Base-by-base conservation (phyloP, 2,329 filamentous ascomycete genomes). In the Botrytis tulipae region DNA sequence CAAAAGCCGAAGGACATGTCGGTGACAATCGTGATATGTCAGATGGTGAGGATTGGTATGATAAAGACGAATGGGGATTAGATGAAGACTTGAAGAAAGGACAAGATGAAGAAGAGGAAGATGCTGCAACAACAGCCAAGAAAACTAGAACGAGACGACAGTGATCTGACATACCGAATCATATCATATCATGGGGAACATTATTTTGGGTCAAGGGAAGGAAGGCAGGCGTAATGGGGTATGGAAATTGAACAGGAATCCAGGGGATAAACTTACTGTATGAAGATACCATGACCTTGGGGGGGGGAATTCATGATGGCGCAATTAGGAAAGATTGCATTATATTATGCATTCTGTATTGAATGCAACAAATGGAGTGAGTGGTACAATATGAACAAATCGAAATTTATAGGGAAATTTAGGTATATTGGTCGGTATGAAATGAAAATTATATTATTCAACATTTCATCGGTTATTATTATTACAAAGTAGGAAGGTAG, bases 11-110 rank as follows among this genome's bases (percentile, higher is more conserved):
- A 83, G 92, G 87, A 35, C 93, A 95, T 79, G 86, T 85, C 70
- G 89, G 90, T 2, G 80, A 84, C 29, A 89, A 90, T 68, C 76
- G 79, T 54, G 92, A 95, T 81, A 90, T 96, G 90, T 94, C 92
- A 69, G 93, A 97, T 80, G 93, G 93, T 18, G 93, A 97, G 84
- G 93, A 97, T 81, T 97, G 93, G 92, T 95, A 94, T 80, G 93
- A 97, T 82, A 89, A 88, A 79, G 91, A 93, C 71, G 92, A 93
- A 83, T 95, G 93, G 92, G 89, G 88, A 0, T 82, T 96, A 67
- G 87, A 89, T 14, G 91, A 92, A 75, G 91, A 93, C 77, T 83
- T 95, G 12, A 91, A 93, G 81, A 96, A 96, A 83, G 93, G 93
- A 0, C 91, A 93, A 78, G 92, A 94, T 75, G 91, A 92, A 80